Percentiles rank a stretch among this genome's conserved stretches.
phyloP scores from a whole-genome alignment of 1,139 yeast species.

The Fermentozyma sake region DNA sequence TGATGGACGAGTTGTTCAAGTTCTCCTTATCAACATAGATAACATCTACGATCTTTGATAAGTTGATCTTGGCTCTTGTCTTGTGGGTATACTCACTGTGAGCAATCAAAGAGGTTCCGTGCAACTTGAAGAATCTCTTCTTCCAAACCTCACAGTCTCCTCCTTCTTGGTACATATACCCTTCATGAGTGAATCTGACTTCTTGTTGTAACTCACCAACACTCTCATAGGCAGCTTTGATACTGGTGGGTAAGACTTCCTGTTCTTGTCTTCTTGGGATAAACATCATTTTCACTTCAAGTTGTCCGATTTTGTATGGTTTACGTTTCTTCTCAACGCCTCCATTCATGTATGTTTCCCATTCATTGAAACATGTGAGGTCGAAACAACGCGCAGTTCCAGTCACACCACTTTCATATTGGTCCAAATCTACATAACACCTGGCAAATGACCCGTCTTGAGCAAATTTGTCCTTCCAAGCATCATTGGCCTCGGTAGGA shows the following conservation, averaged over 20 bases:
- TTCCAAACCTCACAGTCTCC: constrained; percentile 68
- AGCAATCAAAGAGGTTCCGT: constrained; percentile 60
- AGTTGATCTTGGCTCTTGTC: constrained; percentile 63
- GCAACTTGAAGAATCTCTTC: constrained; percentile 56
- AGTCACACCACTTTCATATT: constrained; percentile 51
- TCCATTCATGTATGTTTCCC: constrained; percentile 50
- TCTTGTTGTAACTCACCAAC: constrained; percentile 44
- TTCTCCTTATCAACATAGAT: constrained; percentile 46
- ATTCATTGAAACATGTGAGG: constrained; percentile 72
- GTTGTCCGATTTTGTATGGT: constrained; percentile 63
- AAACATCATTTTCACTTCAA: constrained; percentile 71
- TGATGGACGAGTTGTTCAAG: constrained; percentile 23
- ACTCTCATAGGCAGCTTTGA: constrained; percentile 53
- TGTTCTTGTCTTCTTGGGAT: constrained; percentile 54
- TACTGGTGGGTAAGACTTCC: constrained; percentile 65
- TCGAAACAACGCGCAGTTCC: constrained; percentile 51
- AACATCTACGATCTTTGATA: constrained; percentile 55
- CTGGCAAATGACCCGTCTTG: constrained; percentile 87
- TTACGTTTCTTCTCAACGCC: constrained; percentile 30
- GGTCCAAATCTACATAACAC: constrained; percentile 60
- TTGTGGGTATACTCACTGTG: constrained; percentile 60
- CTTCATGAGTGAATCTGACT: constrained; percentile 40
- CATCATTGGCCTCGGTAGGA: constrained; percentile 47
- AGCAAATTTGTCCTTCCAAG: constrained; percentile 59
- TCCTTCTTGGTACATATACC: constrained; percentile 72